phyloP scores from a whole-genome alignment of 805 yeast species.

The Brettanomyces sp. region DNA sequence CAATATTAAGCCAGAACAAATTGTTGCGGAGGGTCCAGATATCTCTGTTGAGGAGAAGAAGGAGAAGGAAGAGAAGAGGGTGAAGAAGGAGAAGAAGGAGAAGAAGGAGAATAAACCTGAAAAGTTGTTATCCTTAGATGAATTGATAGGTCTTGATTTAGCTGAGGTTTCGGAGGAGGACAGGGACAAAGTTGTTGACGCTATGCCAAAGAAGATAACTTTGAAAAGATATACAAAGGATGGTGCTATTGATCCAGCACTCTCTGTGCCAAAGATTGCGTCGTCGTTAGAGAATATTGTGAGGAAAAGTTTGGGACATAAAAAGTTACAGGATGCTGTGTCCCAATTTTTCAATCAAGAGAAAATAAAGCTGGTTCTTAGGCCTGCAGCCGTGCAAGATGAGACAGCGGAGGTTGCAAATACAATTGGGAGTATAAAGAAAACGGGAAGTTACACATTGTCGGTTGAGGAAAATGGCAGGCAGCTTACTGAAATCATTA shows the following conservation, averaged over 20 bases:
- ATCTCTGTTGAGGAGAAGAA: background rate
- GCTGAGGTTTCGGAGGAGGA: conserved; percentile 13
- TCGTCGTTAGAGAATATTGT: conserved; percentile 7
- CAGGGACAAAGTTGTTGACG: conserved; percentile 12
- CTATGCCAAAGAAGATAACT: conserved; percentile 21
- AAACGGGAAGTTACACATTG: conserved; percentile 16
- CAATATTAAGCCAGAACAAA: conserved; percentile 4
- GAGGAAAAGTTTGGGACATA: conserved; percentile 5
- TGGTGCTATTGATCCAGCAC: conserved; percentile 5
- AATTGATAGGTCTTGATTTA: conserved; percentile 17
- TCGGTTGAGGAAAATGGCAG: conserved; percentile 13
- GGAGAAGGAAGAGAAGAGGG: background rate
- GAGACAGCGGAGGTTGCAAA: conserved; percentile 5
- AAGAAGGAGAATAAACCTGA: background rate
- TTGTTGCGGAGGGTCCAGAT: conserved; percentile 1
- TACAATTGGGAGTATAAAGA: conserved; percentile 8
- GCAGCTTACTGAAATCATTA: conserved; percentile 7
- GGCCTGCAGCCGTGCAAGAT: background rate
- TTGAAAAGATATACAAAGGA: conserved; percentile 16
- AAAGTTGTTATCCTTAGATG: conserved; percentile 17
- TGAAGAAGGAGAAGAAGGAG: background rate
- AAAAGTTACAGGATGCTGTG: conserved; percentile 3
- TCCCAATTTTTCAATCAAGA: conserved; percentile 14
- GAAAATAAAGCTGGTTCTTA: conserved; percentile 10
- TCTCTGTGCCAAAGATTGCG: conserved; percentile 1